phyloP scores from a whole-genome alignment of 192 early-diverging fungal species.

The Coemansia sp. region DNA sequence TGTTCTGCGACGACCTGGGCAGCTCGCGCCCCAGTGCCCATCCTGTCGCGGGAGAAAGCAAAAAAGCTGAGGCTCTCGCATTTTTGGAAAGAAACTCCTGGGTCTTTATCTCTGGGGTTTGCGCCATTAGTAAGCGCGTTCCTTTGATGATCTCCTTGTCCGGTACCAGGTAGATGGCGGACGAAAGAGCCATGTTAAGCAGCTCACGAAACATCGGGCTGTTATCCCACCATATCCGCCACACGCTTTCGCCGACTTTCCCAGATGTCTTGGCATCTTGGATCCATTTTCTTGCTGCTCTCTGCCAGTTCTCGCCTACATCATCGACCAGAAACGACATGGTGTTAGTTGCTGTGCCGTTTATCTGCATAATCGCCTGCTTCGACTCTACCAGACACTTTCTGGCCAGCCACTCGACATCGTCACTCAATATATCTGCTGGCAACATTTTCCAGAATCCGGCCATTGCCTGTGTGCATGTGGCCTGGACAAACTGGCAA shows the following conservation, averaged over 20 bases:
- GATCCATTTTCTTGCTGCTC: not conserved
- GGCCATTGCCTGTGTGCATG: not conserved
- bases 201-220: not conserved
- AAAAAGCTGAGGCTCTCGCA: not conserved
- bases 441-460: not conserved
- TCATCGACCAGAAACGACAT: not conserved
- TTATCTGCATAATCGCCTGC: not conserved
- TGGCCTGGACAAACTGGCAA: not conserved
- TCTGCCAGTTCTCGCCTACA: not conserved
- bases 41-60: conserved; percentile 19
- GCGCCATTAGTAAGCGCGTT: not conserved
- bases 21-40: conserved; percentile 34
- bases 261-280: not conserved
- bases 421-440: not conserved
- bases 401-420: not conserved
- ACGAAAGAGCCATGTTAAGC: not conserved
- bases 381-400: conserved; percentile 5
- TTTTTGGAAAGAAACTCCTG: not conserved
- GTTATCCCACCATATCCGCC: conserved; percentile 2
- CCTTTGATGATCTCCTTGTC: not conserved
- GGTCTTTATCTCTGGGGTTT: not conserved
- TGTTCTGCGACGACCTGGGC: conserved; percentile 18
- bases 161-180: not conserved
- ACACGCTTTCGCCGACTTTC: not conserved
- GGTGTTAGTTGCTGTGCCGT: not conserved